Evolutionary conservation across 208 protist genomes (phyloP), one percentile per base, ranked within the genome.

Genomic region (Leishmania guyanensis): DNA sequence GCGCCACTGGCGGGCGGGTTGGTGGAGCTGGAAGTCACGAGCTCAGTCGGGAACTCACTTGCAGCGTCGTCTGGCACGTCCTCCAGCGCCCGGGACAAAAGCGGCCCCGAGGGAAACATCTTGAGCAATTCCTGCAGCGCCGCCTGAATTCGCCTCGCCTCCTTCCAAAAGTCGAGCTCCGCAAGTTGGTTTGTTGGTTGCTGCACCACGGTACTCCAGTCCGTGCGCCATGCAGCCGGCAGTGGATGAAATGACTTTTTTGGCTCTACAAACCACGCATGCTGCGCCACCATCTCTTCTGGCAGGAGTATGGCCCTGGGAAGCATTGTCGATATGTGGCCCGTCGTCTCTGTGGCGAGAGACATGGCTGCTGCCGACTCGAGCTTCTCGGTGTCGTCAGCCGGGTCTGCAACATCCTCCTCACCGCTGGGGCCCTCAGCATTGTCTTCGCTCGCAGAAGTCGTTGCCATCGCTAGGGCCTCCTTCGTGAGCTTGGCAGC

Each of bases 81-180:
- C 48, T 84, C 76, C 58, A 76, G n/a, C 14, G 72, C 80, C 65
- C 68, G 71, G 33, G 73, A 71, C 53, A 56, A 74, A 1, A n/a
- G 66, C 50, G 56, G 82, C 65, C 64, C 9, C 33, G 82, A 51
- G 46, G 78, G 73, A 43, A 84, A 78, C 51, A 84, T 39, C 62
- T 71, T 56, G 71, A 84, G 29, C 36, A 84, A 43, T 12, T 68
- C 75, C 56, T 64, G 80, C 56, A 82, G 54, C 66, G 66, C 60
- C 36, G 71, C 51, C 58, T 81, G 83, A 48, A 86, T 80, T 58
- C 64, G 17, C 51, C 46, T 70, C 26, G 79, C 69, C 62, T 84
- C 83, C 29, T 78, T 66, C 60, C 76, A 76, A 17, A 86, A 29
- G 33, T 79, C 54, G 48, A 75, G 79, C 66, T 83, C 83, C 6